Evolutionary conservation across 306 rosid genomes (phyloP), one percentile per base, ranked within the genome.

Genomic region (Lithocarpus polystachyus): DNA sequence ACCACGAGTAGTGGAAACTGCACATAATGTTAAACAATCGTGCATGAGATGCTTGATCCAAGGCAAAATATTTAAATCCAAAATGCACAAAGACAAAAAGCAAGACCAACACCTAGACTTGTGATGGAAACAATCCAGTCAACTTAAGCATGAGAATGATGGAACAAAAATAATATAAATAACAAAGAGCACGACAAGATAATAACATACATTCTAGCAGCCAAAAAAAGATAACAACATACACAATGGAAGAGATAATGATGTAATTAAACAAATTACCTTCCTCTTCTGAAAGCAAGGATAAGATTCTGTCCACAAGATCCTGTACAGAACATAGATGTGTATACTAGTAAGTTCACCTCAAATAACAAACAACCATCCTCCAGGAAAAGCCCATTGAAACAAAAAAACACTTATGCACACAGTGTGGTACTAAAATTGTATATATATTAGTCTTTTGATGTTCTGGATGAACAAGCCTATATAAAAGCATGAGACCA

Each of bases 241-340:
- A 68, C 26, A 33, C 24, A 68, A 18, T 19, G 51, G 72, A 68
- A 68, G 72, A 23, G 52, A 68, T 67, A 33, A 8, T 35, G 6
- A 35, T 68, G 72, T 4, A 68, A 20, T 68, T 35, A 23, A 68
- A 68, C 2, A 68, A 28, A 7, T 68, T 68, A 68, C 72, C 72
- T 26, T 68, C 52, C 20, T 68, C 72, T 33, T 35, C 72, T 68
- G 72, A 33, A 35, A 68, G 72, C 13, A n/a, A 19, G 26, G 5
- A 35, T 18, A 68, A 35, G 51, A 68, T 68, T 68, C 17, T 68
- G 72, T 68, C 52, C 53, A 68, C 52, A 68, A 68, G 72, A n/a
- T 35, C 72, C 72, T 68, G 72, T 48, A 67, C 40, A 68, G 26
- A 19, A 35, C 72, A 68, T 31, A 68, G n/a, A 37, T 11, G n/a